Evolutionary conservation across 2,329 filamentous ascomycete genomes (phyloP), one percentile per base, ranked within the genome.

Genomic region (Aureobasidium sp.): DNA sequence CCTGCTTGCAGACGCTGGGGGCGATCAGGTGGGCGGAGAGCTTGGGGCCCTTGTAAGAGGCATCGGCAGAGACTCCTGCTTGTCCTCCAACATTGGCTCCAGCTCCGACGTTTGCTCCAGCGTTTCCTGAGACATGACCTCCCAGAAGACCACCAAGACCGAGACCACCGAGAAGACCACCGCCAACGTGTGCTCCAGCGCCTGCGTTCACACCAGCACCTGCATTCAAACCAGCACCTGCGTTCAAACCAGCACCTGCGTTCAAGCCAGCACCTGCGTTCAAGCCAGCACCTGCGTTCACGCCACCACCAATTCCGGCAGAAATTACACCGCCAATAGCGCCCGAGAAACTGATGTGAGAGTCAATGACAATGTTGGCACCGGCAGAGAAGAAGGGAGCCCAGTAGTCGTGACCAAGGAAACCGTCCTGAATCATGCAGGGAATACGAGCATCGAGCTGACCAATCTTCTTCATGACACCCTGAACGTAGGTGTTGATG

Each of bases 401-500:
- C 71, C 71, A 73, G 66, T 64, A 72, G 27, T 61, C 45, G 25
- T 61, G 69, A 25, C 66, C 65, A 42, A 65, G 62, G 67, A 72
- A 73, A 62, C 63, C 64, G 55, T 69, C 72, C 62, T 74, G 71
- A 8, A 74, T 58, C 70, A 74, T 73, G 31, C 72, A 56, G 15
- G 72, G 72, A 56, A 74, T 72, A 34, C 67, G 65, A 15, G 52
- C 64, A 62, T 73, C 67, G 49, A 69, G 61, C 31, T 67, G 65
- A 12, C 55, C 64, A 25, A 71, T 66, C 25, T 65, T 66, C 29
- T 66, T 56, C 31, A 73, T 42, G 27, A 69, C 68, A 47, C 68
- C 71, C 47, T 71, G 64, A 44, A 75, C 67, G 65, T 75, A 76
- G 11, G 66, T 71, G 29, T 67, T 64, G 14, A 74, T 67, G 69